These are phyloP conservation scores for Penicillium sp. DNA, from an alignment of 2,329 filamentous ascomycete genomes.

Conservation along the genomic window DNA sequence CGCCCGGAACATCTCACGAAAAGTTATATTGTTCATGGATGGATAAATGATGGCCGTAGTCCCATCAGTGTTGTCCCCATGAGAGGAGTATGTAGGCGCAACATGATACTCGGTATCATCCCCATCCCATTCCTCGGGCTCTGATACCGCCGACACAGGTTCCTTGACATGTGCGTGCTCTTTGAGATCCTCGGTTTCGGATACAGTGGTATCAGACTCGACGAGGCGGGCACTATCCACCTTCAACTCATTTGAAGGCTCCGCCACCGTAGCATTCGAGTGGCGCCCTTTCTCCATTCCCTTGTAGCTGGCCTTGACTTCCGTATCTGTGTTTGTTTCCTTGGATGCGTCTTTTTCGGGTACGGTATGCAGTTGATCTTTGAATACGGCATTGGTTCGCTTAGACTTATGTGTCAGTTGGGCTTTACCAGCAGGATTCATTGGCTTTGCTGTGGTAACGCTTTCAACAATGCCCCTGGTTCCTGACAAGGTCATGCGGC, in stretches of 20 bases:
- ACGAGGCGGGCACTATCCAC: background rate
- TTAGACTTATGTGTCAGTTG: constrained; percentile 44
- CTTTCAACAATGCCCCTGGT: constrained; percentile 41
- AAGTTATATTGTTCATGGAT: constrained; percentile 55
- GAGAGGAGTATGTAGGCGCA: constrained; percentile 73
- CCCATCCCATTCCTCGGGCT: constrained; percentile 71
- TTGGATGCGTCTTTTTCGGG: constrained; percentile 34
- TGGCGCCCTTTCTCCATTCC: constrained; percentile 7
- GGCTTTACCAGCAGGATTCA: constrained; percentile 33
- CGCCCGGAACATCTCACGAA: constrained; percentile 68
- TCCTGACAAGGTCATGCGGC: constrained; percentile 48
- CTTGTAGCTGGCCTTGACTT: constrained; percentile 6
- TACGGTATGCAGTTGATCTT: constrained; percentile 46
- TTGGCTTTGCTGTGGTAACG: constrained; percentile 29
- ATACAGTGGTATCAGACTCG: constrained; percentile 20
- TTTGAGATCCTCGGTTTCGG: constrained; percentile 16
- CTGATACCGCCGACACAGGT: constrained; percentile 37
- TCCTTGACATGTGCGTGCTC: constrained; percentile 16
- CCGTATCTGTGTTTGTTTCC: constrained; percentile 24
- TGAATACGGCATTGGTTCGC: constrained; percentile 55
- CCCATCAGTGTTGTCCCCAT: constrained; percentile 69
- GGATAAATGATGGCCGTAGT: constrained; percentile 69
- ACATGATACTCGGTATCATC: constrained; percentile 73
- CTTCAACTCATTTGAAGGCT: background rate
- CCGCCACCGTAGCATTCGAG: background rate